Evolutionary conservation across 2,329 filamentous ascomycete species (phyloP).

Genomic region (Aureobasidium musti): DNA sequence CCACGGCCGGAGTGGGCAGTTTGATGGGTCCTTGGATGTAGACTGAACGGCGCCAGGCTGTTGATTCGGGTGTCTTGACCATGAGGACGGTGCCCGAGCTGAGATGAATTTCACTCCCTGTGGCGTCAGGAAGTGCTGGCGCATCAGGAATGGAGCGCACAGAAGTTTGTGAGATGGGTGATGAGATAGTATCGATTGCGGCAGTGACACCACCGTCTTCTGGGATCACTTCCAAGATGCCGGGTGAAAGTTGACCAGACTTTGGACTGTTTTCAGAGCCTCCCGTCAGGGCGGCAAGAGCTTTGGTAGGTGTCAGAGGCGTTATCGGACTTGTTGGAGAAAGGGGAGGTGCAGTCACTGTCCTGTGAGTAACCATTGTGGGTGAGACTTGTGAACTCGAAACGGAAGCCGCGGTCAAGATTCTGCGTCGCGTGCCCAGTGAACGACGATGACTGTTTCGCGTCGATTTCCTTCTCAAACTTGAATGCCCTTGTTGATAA

Average conservation of each 20-base stretch:
- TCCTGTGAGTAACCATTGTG: not conserved
- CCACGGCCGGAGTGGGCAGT: conserved; percentile 41
- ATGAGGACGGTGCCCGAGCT: conserved; percentile 42
- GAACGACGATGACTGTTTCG: conserved; percentile 10
- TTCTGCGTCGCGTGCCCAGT: not conserved
- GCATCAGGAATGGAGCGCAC: not conserved
- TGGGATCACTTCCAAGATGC: conserved; percentile 23
- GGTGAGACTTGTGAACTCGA: conserved; percentile 13
- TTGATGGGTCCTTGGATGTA: conserved; percentile 49
- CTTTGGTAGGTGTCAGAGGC: conserved; percentile 19
- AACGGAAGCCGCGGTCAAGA: conserved; percentile 3
- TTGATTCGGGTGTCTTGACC: conserved; percentile 41
- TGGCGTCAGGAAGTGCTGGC: not conserved
- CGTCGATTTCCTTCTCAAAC: conserved; percentile 14
- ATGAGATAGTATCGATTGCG: not conserved
- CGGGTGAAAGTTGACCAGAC: conserved; percentile 16
- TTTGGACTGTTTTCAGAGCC: conserved; percentile 25
- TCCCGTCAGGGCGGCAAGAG: not conserved
- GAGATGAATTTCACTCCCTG: conserved; percentile 38
- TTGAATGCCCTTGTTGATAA: not conserved
- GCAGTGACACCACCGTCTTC: not conserved
- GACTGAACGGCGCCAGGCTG: conserved; percentile 40
- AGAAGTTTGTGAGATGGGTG: not conserved
- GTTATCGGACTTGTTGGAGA: not conserved
- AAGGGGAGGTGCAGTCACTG: not conserved